phyloP scores from a whole-genome alignment of 352 stramenopile species.

The Globisporangium yorkense region DNA sequence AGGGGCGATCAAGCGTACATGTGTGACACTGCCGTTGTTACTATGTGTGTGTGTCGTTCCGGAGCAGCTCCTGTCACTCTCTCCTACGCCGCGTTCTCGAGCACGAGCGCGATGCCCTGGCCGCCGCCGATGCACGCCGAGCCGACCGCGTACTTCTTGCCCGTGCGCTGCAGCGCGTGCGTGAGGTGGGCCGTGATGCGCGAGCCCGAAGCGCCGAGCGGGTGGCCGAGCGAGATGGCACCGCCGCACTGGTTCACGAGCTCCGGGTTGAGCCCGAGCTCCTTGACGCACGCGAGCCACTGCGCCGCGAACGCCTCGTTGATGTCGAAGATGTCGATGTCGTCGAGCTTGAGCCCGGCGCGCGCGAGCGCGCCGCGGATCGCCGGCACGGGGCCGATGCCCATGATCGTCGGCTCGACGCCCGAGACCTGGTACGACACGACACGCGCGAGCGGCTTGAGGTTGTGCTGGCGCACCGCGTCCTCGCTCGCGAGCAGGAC shows the following conservation, averaged over 20 bases:
- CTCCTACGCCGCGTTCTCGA: constrained; percentile 88
- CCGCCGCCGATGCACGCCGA: constrained; percentile 97
- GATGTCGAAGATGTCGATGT: constrained; percentile 98
- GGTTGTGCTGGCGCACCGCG: constrained; percentile 88
- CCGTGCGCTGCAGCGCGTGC: constrained; percentile 80
- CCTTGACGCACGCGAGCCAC: constrained; percentile 95
- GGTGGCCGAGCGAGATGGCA: constrained; percentile 96
- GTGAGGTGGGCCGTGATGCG: constrained; percentile 90
- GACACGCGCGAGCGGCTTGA: constrained; percentile 91
- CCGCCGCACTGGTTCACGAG: constrained; percentile 94
- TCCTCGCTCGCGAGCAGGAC: constrained; percentile 94
- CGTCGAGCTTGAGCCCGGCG: constrained; percentile 84
- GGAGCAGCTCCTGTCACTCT: too few species aligned
- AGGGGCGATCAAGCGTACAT: too few species aligned
- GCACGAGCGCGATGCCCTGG: constrained; percentile 96
- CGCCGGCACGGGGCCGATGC: constrained; percentile 94
- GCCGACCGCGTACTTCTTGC: constrained; percentile 93
- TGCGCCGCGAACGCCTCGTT: constrained; percentile 99
- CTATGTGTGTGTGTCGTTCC: too few species aligned
- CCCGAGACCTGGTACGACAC: constrained; percentile 91
- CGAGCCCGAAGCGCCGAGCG: constrained; percentile 92
- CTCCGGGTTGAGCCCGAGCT: constrained; percentile 92
- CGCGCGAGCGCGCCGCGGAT: constrained; percentile 90
- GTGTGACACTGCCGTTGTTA: too few species aligned
- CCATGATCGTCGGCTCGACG: constrained; percentile 97